Base-by-base conservation (phyloP, 1,284 basidiomycete genomes). In the Trametes pubescens region DNA sequence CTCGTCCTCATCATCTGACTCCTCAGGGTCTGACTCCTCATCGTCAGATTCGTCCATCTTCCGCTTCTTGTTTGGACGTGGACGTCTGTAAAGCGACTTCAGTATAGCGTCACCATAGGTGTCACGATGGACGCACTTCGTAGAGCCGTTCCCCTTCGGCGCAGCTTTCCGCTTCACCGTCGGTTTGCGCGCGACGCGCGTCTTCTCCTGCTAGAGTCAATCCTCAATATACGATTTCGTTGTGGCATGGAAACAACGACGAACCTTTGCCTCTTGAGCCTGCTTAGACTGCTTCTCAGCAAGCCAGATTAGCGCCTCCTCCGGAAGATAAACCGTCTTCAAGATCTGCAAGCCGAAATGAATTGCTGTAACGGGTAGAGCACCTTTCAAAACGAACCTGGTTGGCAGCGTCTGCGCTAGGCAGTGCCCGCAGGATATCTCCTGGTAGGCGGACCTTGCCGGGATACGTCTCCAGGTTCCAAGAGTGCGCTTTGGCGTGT, bases 391-490 rank as follows among this genome's bases (percentile, higher is more conserved):
- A 2, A 26, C 75, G 35, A 61, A 88, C 91, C 82, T 88, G 82
- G 61, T 86, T 86, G 1, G 84, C 84, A 2, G 85, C 83, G 51
- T 91, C 90, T 7, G 84, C 77, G 69, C 79, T 87, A 0, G 88
- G 87, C 55, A 91, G 77, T 0, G 88, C 78, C 21, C 85, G 81
- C 63, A 99, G 86, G 59, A 98, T 94, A 75, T 98, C 96, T 8
- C 82, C 75, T 0, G 96, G 96, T 29, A 99, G 77, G 67, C 86
- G 86, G 37, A 97, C 80, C 73, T 91, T 91, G 29, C 90, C 93
- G 0, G 94, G 94, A 75, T 93, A 95, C 24, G 87, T 90, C 57
- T 88, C 82, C 8, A 99, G 79, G 2, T 84, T 85, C 95, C 96
- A 98, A 4, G 84, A 84, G 54, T 91, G 84, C 3, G 79, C 68